Conservation (phyloP, 352 stramenopile genomes). For the Globisporangium perplexum region DNA sequence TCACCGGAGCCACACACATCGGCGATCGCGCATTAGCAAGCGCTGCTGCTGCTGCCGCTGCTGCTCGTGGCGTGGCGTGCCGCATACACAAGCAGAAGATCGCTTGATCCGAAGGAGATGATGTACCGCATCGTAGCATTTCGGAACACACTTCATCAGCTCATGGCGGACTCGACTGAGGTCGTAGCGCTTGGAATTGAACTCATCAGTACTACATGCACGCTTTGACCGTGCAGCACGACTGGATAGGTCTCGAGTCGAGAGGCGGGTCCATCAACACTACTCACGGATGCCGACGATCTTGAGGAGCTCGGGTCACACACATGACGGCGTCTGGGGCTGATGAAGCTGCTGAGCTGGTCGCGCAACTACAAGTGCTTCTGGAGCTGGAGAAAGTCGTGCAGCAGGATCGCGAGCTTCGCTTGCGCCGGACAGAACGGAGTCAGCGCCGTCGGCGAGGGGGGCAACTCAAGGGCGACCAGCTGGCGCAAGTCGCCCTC, state of each 20-base stretch:
- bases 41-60: too few species aligned
- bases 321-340: background rate
- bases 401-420: constrained; percentile 6
- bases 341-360: background rate
- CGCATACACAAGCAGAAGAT: background rate
- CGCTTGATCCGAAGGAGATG: too few species aligned
- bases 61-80: too few species aligned
- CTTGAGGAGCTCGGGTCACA: background rate
- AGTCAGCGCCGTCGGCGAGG: background rate
- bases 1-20: background rate
- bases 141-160: too few species aligned
- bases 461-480: background rate
- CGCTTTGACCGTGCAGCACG: too few species aligned
- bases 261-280: background rate
- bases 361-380: background rate
- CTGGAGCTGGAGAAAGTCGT: constrained; percentile 1
- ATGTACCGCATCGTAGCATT: too few species aligned
- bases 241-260: too few species aligned
- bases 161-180: too few species aligned
- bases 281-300: background rate
- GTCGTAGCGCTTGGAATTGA: too few species aligned
- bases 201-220: too few species aligned
- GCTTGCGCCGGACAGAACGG: background rate
- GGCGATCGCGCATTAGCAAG: background rate
- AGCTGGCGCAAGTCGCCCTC: background rate